Conservation (phyloP, 2,329 filamentous ascomycete species). For the Epichloe uncinata region DNA sequence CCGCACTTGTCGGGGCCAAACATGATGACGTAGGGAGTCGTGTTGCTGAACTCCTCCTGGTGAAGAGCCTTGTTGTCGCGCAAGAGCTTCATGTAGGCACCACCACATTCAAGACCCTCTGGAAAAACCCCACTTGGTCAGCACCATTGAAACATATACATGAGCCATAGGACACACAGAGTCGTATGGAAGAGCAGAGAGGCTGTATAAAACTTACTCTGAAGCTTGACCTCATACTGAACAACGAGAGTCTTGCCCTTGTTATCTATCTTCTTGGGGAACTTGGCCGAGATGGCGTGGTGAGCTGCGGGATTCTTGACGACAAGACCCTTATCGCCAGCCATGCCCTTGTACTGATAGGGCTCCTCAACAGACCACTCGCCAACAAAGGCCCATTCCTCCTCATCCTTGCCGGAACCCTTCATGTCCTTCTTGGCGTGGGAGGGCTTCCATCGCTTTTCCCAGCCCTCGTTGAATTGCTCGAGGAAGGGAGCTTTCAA, state of each 20-base stretch:
- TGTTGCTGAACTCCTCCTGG: constrained; percentile 94
- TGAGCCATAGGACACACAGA: neutral
- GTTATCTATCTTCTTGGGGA: constrained; percentile 91
- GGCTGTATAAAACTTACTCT: constrained; percentile 48
- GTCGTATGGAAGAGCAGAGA: too few species aligned
- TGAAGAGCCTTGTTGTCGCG: constrained; percentile 95
- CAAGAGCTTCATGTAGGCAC: constrained; percentile 97
- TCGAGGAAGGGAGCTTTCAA: constrained; percentile 93
- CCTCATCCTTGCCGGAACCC: constrained; percentile 54
- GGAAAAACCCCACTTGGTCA: neutral
- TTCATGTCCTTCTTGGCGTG: constrained; percentile 85
- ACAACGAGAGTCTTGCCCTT: constrained; percentile 95
- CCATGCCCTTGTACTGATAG: constrained; percentile 75
- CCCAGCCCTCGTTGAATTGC: constrained; percentile 97
- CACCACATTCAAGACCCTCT: constrained; percentile 95
- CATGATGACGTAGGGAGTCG: constrained; percentile 96
- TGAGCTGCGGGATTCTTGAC: constrained; percentile 97
- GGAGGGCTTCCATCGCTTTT: constrained; percentile 83
- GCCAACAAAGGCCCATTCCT: constrained; percentile 13
- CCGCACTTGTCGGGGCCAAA: constrained; percentile 99
- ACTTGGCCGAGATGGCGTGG: constrained; percentile 98
- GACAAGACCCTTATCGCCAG: constrained; percentile 91
- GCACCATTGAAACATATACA: neutral
- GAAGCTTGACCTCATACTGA: constrained; percentile 98
- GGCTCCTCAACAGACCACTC: constrained; percentile 97